Evolutionary conservation across 148 eudicot genomes (phyloP).

Genomic region (Persicaria tinctoria): DNA sequence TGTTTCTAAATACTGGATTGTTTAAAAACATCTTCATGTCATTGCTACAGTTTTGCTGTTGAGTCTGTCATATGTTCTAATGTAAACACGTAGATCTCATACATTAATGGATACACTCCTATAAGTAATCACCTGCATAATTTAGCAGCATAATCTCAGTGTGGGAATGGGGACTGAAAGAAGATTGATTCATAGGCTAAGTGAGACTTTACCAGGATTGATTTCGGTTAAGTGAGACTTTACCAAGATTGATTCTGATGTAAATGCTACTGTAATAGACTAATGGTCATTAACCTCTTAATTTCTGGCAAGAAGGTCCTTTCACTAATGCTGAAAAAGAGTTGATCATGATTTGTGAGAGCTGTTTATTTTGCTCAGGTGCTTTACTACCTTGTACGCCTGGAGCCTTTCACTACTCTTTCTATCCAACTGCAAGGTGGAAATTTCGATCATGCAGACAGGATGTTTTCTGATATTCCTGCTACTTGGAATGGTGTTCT

Average conservation of each 20-base stretch:
- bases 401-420: constrained; percentile 96
- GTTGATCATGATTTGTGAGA: background rate
- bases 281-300: background rate
- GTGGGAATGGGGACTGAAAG: too few species aligned
- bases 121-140: background rate
- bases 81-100: background rate
- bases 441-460: constrained; percentile 96
- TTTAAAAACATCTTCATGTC: background rate
- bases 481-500: constrained; percentile 96
- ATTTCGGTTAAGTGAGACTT: background rate
- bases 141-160: background rate
- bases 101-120: background rate
- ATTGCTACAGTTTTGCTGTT: background rate
- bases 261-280: background rate
- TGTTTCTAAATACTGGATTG: background rate
- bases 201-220: background rate
- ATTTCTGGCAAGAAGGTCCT: background rate
- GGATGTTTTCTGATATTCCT: constrained; percentile 92
- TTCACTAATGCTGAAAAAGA: background rate
- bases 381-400: constrained; percentile 73
- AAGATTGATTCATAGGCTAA: background rate
- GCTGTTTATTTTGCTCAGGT: constrained; percentile 45
- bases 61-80: background rate
- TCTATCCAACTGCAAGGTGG: constrained; percentile 96
- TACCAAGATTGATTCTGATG: background rate